Base-by-base conservation (phyloP, 441 rosid species). In the Gossypium gossypioides region DNA sequence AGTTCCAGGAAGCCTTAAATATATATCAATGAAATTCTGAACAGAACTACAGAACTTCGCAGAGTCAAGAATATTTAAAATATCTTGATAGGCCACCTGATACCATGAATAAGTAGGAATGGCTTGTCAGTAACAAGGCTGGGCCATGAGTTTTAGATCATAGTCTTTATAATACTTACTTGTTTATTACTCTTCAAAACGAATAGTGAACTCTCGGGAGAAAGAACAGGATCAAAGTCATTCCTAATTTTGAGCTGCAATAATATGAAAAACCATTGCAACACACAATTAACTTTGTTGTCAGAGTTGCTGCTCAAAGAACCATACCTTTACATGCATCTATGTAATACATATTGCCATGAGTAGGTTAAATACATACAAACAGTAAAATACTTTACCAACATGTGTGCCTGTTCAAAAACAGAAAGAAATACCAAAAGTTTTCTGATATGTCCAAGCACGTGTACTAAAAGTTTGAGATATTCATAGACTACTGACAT, bases 141-240 rank as follows among this genome's bases (percentile, higher is more conserved):
- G 27, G 16, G 10, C 65, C 2, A 68, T 9, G 34, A 74, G 52
- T 66, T 15, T 32, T 68, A 62, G 50, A 59, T 37, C 10, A 76
- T 78, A 85, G 74, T 37, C 37, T 72, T 42, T 18, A 74, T 4
- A 29, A 44, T 69, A 24, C 90, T 81, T 89, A 91, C 99, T 80
- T 85, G 96, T 77, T 90, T 93, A 83, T 89, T 86, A 80, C 98
- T 90, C 91, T 96, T 96, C 80, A 96, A 82, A 71, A 96, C 92
- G 79, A 96, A 96, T 84, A 93, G 83, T 68, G 99, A 96, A 82
- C 99, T 96, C 90, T 96, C 97, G 1, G 99, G 99, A 52, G 99
- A 96, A 78, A 96, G 97, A 71, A 91, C 98, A n/a, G 99, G 99
- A 79, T 96, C 99, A 84, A 96, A 96, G 88, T 96, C 99, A 83